Conservation (phyloP, 106 monocot genomes). For the Hemerocallis citrina region DNA sequence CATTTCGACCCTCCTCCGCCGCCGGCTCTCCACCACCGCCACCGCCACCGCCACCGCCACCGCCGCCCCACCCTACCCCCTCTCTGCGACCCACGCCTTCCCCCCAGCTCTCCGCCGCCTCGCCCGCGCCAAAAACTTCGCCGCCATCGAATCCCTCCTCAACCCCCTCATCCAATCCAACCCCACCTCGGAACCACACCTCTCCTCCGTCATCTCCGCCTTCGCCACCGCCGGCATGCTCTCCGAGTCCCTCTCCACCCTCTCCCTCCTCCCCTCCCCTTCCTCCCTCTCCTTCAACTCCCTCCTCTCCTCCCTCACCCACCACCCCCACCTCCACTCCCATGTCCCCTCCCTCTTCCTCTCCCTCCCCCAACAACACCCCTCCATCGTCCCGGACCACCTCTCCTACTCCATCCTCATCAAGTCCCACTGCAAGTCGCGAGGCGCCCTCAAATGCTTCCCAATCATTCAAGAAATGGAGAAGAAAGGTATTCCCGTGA, state of each 20-base stretch:
- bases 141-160: constrained; percentile 18
- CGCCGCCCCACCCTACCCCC: not conserved
- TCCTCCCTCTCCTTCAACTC: constrained; percentile 39
- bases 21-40: not conserved
- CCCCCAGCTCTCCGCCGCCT: constrained; percentile 19
- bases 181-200: constrained; percentile 2
- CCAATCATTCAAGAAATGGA: constrained; percentile 33
- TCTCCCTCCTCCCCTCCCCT: constrained; percentile 13
- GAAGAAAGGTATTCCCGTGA: constrained; percentile 19
- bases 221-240: constrained; percentile 58
- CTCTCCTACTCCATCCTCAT: constrained; percentile 48
- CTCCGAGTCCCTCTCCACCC: constrained; percentile 28
- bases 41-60: not conserved
- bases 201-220: constrained; percentile 22
- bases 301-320: constrained; percentile 45
- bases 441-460: constrained; percentile 15
- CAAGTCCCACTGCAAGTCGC: constrained; percentile 39
- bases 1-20: constrained; percentile 6
- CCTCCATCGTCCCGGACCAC: constrained; percentile 35
- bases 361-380: constrained; percentile 23
- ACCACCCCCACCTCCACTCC: constrained; percentile 12
- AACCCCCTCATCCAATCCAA: not conserved
- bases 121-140: constrained; percentile 10
- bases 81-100: constrained; percentile 7
- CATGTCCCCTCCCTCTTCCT: constrained; percentile 41